Evolutionary conservation across 75 land plant genomes (phyloP), one percentile per base, ranked within the genome.

Genomic region (Cupressus sempervirens): DNA sequence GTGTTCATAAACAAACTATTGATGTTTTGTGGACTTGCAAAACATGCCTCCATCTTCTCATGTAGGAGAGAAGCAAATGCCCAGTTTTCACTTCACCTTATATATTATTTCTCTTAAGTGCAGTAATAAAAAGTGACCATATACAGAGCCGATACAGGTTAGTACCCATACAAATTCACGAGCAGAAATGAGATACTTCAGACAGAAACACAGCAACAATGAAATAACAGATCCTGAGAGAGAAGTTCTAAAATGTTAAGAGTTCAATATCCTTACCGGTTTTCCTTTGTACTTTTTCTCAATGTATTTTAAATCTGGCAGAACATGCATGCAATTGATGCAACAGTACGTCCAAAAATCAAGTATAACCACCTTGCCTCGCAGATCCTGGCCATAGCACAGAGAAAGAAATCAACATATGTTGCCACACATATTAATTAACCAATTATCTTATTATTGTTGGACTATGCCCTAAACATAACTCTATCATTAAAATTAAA

Each of bases 271-370:
- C 20, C 79, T 86, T 92, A 97, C 99, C 84, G 99, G 97, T 79
- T 85, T 90, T 62, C 89, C 91, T 62, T 89, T 91, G 88, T 96
- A 98, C 84, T 98, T 98, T 41, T 87, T 93, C 86, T 98, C 99
- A 77, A 97, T 68, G 86, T 89, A 97, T 26, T 96, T 95, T 43
- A 97, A 92, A 90, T 97, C 99, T 48, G 98, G 99, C 81, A 98
- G 86, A 2, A 98, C 93, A 86, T 98, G 99, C 98, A 98, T 96
- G 40, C 99, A 98, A 82, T 98, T 98, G 68, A 98, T 98, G 87
- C 99, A 98, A 86, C 99, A 98, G 79, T 98, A 98, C 41, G 99
- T 98, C 99, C 99, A 98, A 80, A 98, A 98, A 82, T 98, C 99
- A 82, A 98, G 92, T 77, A 98, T 50, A 76, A 98, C 99, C 84